phyloP scores from a whole-genome alignment of 768 basidiomycete species.

The Termitomyces sp. region DNA sequence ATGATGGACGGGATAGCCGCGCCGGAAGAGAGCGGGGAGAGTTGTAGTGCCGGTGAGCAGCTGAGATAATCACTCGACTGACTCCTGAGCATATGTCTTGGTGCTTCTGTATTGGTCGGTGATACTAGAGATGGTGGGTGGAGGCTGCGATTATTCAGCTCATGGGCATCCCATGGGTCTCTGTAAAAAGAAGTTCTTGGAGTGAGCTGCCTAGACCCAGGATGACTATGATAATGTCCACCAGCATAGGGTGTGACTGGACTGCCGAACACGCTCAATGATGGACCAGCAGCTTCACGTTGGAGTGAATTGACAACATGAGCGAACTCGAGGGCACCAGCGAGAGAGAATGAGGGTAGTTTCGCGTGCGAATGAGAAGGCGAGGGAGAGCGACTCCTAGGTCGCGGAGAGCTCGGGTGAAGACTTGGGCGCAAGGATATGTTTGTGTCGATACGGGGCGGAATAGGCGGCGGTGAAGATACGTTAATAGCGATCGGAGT shows the following conservation, averaged over 20 bases:
- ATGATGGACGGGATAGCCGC: slow-evolving; percentile 49
- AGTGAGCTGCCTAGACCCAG: slow-evolving; percentile 16
- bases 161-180: slow-evolving; percentile 47
- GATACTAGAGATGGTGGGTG: slow-evolving; percentile 20
- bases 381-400: slow-evolving; percentile 48
- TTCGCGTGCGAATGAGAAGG: slow-evolving; percentile 29
- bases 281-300: slow-evolving; percentile 54
- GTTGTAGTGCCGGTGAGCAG: slow-evolving; percentile 1
- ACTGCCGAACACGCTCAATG: slow-evolving; percentile 61
- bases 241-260: slow-evolving; percentile 65
- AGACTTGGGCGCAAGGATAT: slow-evolving; percentile 14
- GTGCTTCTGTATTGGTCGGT: slow-evolving; percentile 18
- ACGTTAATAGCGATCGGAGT: slow-evolving; percentile 14
- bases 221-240: slow-evolving; percentile 59
- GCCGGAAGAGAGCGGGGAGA: slow-evolving; percentile 8
- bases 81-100: slow-evolving; percentile 8
- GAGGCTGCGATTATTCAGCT: slow-evolving; percentile 42
- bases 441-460: slow-evolving; percentile 6
- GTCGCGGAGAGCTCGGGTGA: slow-evolving; percentile 30
- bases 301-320: slow-evolving; percentile 82
- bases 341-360: slow-evolving; percentile 83
- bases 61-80: slow-evolving; percentile 13
- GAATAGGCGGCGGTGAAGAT: slow-evolving; percentile 8
- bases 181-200: slow-evolving; percentile 23
- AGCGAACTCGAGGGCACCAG: slow-evolving; percentile 94